Conservation (phyloP, 441 rosid genomes). For the Gossypium laxum region DNA sequence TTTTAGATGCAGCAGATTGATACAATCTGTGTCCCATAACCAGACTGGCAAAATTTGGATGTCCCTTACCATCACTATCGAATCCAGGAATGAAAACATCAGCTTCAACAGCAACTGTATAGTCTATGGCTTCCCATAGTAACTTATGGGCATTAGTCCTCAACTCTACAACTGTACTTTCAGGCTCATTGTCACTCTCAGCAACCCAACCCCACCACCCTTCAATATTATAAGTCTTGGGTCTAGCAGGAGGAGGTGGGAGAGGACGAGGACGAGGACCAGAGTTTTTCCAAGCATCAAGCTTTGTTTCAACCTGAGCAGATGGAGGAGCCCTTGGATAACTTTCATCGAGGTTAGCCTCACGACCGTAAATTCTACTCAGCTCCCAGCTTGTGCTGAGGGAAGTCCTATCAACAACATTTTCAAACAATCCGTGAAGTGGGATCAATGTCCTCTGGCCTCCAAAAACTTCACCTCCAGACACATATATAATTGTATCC, state of each 20-base stretch:
- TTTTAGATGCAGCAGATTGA: conserved; percentile 70
- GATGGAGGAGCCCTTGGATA: conserved; percentile 41
- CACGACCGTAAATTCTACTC: conserved; percentile 71
- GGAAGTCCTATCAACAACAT: conserved; percentile 85
- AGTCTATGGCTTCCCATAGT: conserved; percentile 93
- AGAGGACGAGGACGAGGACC: conserved; percentile 91
- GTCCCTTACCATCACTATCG: conserved; percentile 82
- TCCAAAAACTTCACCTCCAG: conserved; percentile 93
- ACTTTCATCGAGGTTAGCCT: conserved; percentile 44
- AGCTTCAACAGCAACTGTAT: conserved; percentile 70
- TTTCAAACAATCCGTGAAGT: conserved; percentile 40
- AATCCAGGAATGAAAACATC: conserved; percentile 89
- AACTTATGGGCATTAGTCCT: conserved; percentile 91
- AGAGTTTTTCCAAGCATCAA: conserved; percentile 40
- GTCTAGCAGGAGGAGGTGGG: conserved; percentile 81
- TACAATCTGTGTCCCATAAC: conserved; percentile 91
- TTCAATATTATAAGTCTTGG: conserved; percentile 80
- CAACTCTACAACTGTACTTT: conserved; percentile 83
- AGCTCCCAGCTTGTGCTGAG: conserved; percentile 84
- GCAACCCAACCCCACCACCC: conserved; percentile 99
- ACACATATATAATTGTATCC: conserved; percentile 73
- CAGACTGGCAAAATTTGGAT: conserved; percentile 79
- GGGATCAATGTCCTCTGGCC: conserved; percentile 69
- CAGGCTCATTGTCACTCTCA: conserved; percentile 95
- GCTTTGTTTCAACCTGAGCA: conserved; percentile 44